Base-by-base conservation (phyloP, 2,329 filamentous ascomycete species). In the Magnaporthiopsis incrustans region DNA sequence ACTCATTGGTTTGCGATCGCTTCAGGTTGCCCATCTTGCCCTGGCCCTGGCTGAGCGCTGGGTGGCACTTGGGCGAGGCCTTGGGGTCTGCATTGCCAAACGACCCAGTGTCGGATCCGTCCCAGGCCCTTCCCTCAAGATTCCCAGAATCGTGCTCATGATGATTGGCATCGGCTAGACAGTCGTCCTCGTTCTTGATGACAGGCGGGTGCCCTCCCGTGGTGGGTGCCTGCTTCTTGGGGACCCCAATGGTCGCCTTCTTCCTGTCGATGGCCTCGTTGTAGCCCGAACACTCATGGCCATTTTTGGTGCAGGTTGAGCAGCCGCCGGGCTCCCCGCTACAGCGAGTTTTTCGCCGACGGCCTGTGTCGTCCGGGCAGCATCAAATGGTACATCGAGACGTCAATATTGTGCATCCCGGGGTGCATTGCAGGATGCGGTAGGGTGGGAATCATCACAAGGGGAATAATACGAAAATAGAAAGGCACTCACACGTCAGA, bases 281-380 rank as follows among this genome's bases (percentile, higher is more conserved):
- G 70, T 91, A 91, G 38, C 89, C 89, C 53, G 88, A 75, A 72
- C 89, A 92, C 22, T 78, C 76, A 70, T 91, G 88, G 12, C 87
- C 86, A 71, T 89, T 89, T 69, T 89, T 89, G 65, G 83, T 81
- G 70, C 89, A 92, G 14, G 89, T 91, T 65, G 87, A 88, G 75
- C 89, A 91, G 26, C 82, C 77, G 65, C 89, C 89, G 67, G 87
- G 85, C 75, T 90, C 88, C 67, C 89, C 89, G 59, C 87, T 89
- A 74, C 89, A 91, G 73, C 88, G 81, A 63, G 89, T 91, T 77
- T 91, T 92, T 71, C 89, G 84, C 73, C 87, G 89, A 70, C 89
- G 87, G 77, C 89, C 35, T 27, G 33, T 60, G 22, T 60, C 25
- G 33, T 27, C 35, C 26, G 33, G 12, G 33, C 4, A 25, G 18